These are phyloP conservation scores for Saitoella complicata DNA, from an alignment of 805 yeast genomes.

Conservation along the genomic window DNA sequence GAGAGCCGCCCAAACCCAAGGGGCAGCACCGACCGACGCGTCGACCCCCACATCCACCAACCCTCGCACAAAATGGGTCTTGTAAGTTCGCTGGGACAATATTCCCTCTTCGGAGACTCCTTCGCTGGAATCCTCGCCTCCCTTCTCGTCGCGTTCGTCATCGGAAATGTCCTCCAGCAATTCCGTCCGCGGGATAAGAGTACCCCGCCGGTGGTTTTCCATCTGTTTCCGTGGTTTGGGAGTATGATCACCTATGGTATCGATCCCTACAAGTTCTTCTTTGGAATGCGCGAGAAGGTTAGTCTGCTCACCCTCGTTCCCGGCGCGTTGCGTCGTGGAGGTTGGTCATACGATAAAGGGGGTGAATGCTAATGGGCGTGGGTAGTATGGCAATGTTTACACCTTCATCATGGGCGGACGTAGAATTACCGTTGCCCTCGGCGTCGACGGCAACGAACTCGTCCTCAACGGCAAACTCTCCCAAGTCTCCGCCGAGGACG, in stretches of 20 bases:
- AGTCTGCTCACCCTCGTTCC: neutral
- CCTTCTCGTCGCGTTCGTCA: conserved; percentile 2
- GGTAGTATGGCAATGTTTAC: conserved; percentile 70
- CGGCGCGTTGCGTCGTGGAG: neutral
- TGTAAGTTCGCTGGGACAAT: no score
- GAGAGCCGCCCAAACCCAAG: no score
- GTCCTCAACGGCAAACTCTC: conserved; percentile 76
- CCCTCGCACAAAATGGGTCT: no score
- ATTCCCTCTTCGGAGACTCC: no score
- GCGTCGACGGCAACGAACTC: conserved; percentile 96
- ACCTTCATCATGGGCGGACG: conserved; percentile 80
- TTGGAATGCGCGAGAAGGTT: conserved; percentile 47
- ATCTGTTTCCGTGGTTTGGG: conserved; percentile 94
- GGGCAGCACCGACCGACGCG: no score
- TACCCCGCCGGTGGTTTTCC: conserved; percentile 77
- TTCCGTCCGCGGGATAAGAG: conserved; percentile 29
- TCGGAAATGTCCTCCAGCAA: conserved; percentile 21
- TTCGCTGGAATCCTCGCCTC: no score
- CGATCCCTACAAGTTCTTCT: conserved; percentile 85
- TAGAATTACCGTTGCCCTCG: conserved; percentile 87
- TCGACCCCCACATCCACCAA: no score
- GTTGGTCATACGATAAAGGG: neutral
- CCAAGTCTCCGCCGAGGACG: conserved; percentile 92
- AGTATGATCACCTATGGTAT: conserved; percentile 78
- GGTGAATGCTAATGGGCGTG: neutral